phyloP scores from a whole-genome alignment of 2,329 filamentous ascomycete genomes.

The Alternaria viburni region DNA sequence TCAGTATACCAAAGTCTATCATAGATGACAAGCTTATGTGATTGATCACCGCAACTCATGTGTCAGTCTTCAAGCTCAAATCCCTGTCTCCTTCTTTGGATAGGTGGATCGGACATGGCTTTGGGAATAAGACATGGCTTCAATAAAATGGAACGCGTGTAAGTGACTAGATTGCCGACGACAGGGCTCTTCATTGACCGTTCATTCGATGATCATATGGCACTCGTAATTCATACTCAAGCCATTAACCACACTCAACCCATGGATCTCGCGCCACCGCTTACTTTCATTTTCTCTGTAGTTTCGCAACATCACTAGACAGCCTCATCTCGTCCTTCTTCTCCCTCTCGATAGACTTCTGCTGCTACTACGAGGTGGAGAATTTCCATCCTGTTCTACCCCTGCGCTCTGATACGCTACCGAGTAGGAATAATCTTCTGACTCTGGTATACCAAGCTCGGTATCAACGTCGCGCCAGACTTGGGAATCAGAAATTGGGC shows the following conservation, averaged over 20 bases:
- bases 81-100: not conserved
- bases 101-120: not conserved
- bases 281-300: not conserved
- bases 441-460: not conserved
- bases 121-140: not conserved
- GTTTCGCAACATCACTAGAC: not conserved
- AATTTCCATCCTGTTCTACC: not conserved
- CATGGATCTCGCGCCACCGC: not conserved
- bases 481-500: not conserved
- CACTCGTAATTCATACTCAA: not conserved
- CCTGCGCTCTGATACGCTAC: not conserved
- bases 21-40: not conserved
- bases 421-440: not conserved
- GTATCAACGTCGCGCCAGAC: not conserved
- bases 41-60: not conserved
- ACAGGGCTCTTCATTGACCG: not conserved
- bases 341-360: not conserved
- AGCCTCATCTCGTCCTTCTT: not conserved
- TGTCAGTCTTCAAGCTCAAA: not conserved
- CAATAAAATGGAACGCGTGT: not conserved
- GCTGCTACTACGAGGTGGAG: not conserved
- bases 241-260: not conserved
- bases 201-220: not conserved
- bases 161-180: not conserved
- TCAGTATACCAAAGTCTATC: not conserved